phyloP scores from a whole-genome alignment of 2,329 filamentous ascomycete genomes.

The Aureobasidium sp. region DNA sequence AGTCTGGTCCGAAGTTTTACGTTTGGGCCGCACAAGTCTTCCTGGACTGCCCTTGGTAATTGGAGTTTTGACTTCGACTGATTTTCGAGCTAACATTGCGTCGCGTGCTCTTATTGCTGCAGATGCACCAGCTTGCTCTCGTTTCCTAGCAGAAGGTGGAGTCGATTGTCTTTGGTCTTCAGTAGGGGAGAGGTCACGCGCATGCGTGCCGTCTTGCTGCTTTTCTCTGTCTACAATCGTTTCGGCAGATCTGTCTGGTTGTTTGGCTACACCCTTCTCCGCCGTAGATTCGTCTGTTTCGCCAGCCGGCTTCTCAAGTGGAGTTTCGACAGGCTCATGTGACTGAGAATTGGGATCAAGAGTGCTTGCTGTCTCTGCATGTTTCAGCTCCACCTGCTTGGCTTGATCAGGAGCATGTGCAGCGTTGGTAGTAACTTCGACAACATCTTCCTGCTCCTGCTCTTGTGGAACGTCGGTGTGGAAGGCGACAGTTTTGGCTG shows the following conservation, averaged over 20 bases:
- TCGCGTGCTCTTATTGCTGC: constrained; percentile 25
- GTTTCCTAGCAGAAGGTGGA: constrained; percentile 20
- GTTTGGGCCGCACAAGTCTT: constrained; percentile 19
- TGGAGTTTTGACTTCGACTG: neutral
- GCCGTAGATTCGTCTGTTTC: neutral
- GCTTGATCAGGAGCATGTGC: neutral
- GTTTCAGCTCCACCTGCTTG: neutral
- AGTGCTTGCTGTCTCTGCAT: neutral
- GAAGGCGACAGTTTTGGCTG: neutral
- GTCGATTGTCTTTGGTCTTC: constrained; percentile 10
- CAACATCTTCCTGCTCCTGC: neutral
- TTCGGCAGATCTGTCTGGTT: neutral
- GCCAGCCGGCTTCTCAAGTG: neutral
- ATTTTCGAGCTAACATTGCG: neutral
- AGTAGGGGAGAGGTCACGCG: neutral
- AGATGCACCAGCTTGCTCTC: constrained; percentile 31
- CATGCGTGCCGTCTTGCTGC: neutral
- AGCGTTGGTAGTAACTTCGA: neutral
- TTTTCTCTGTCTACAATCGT: neutral
- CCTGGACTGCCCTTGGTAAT: constrained; percentile 17
- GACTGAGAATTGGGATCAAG: neutral
- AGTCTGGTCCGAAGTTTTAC: constrained; percentile 2
- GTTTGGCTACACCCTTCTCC: neutral
- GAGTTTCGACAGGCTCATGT: neutral
- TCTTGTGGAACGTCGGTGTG: neutral